Evolutionary conservation across 331 rosid genomes (phyloP).

Genomic region (Rosa hybrid): DNA sequence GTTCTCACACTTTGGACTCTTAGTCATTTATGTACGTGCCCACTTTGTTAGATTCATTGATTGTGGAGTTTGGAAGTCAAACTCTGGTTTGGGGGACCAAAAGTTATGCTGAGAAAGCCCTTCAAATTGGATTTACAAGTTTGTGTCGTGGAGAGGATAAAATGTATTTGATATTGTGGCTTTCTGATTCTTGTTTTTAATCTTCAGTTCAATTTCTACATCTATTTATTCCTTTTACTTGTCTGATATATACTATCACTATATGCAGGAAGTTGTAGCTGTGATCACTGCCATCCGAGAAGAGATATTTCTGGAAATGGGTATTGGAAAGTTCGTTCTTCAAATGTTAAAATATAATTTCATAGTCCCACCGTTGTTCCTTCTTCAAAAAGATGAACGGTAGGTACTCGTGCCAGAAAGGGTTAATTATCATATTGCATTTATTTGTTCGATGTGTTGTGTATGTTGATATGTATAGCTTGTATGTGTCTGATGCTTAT

Average conservation of each 20-base stretch:
- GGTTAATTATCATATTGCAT: background rate
- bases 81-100: too few species aligned
- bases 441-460: background rate
- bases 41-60: too few species aligned
- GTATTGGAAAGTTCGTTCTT: slow-evolving; percentile 55
- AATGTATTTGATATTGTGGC: too few species aligned
- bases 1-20: too few species aligned
- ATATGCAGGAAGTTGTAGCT: slow-evolving; percentile 87
- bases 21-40: too few species aligned
- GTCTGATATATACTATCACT: slow-evolving; percentile 11
- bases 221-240: slow-evolving; percentile 8
- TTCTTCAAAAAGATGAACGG: background rate
- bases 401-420: background rate
- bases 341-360: background rate
- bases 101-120: too few species aligned
- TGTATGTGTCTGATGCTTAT: background rate
- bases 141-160: too few species aligned
- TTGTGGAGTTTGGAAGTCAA: too few species aligned
- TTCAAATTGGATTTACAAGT: too few species aligned
- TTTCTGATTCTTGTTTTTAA: too few species aligned
- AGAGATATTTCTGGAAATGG: slow-evolving; percentile 82
- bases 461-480: background rate
- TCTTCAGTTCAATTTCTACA: background rate
- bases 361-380: background rate
- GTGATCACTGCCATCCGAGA: slow-evolving; percentile 80